Percentiles rank a stretch among this genome's conserved stretches.
These are phyloP conservation scores for Chloropicon primus DNA, from an alignment of 139 green algal species.

Conservation along the genomic window DNA sequence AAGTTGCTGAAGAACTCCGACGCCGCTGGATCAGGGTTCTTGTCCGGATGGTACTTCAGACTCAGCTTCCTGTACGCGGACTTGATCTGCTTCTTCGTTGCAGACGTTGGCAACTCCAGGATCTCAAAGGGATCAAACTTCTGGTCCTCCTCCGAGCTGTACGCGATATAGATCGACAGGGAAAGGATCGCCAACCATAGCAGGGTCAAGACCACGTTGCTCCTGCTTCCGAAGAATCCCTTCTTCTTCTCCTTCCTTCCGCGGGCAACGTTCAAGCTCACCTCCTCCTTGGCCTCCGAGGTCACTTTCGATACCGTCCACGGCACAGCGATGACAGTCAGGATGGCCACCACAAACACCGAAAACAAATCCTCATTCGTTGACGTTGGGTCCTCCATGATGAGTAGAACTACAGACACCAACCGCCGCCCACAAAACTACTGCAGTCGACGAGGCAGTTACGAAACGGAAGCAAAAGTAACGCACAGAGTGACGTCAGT, in stretches of 20 bases:
- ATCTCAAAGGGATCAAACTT: constrained; percentile 88
- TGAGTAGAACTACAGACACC: no score
- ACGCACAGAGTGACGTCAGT: no score
- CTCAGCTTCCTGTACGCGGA: constrained; percentile 64
- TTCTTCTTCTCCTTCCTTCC: no score
- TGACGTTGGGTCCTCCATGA: no score
- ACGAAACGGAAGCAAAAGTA: no score
- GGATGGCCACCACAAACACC: not conserved
- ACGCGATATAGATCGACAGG: constrained; percentile 41
- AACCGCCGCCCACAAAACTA: no score
- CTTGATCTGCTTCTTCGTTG: constrained; percentile 58
- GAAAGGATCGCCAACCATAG: constrained; percentile 39
- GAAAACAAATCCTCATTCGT: no score
- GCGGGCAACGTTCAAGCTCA: no score
- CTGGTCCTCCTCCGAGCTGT: constrained; percentile 23
- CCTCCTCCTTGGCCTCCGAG: not conserved
- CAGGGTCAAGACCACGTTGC: constrained; percentile 37
- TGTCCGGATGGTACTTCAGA: constrained; percentile 75
- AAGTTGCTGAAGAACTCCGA: constrained; percentile 65
- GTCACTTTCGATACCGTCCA: not conserved
- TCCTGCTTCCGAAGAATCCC: not conserved
- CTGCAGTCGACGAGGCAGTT: no score
- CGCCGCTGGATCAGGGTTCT: constrained; percentile 76
- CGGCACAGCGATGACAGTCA: not conserved
- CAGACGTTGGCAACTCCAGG: constrained; percentile 38